Percentiles rank a stretch among this genome's conserved stretches.
Evolutionary conservation across 306 rosid species (phyloP).

Genomic region (Glycine latifolia): DNA sequence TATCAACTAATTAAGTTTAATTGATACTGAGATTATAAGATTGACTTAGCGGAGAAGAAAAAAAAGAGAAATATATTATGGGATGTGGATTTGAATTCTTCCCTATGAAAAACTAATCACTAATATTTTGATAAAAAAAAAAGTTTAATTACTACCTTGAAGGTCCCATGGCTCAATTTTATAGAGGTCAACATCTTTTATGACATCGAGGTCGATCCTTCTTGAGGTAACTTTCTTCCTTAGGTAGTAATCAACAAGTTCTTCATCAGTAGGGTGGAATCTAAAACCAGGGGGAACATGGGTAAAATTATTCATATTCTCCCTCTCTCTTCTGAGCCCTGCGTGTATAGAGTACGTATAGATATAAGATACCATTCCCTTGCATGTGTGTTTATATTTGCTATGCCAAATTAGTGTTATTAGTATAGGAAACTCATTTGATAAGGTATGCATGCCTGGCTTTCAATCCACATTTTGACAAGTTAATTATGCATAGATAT

Average conservation of each 20-base stretch:
- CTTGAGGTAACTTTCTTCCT: constrained; percentile 78
- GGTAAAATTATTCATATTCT: constrained; percentile 62
- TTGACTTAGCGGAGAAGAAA: too few relatives aligned
- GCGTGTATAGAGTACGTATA: constrained; percentile 9
- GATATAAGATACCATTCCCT: background rate
- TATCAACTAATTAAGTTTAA: background rate
- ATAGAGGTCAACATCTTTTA: constrained; percentile 92
- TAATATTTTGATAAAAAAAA: too few relatives aligned
- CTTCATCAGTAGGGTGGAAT: constrained; percentile 96
- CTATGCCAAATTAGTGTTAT: background rate
- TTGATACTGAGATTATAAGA: too few relatives aligned
- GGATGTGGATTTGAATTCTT: too few relatives aligned
- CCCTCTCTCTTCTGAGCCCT: constrained; percentile 45
- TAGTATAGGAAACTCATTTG: background rate
- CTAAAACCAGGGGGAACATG: constrained; percentile 96
- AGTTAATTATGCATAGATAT: background rate
- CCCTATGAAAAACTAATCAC: too few relatives aligned
- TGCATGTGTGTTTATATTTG: background rate
- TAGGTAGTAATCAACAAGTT: constrained; percentile 94
- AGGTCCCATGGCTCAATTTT: constrained; percentile 98
- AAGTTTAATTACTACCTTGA: constrained; percentile 62
- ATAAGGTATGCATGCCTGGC: background rate
- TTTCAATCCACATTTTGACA: background rate
- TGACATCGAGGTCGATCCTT: constrained; percentile 85
- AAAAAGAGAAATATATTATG: too few relatives aligned